These are phyloP conservation scores for Triangularia setosa DNA, from an alignment of 2,329 filamentous ascomycete genomes.

Conservation along the genomic window DNA sequence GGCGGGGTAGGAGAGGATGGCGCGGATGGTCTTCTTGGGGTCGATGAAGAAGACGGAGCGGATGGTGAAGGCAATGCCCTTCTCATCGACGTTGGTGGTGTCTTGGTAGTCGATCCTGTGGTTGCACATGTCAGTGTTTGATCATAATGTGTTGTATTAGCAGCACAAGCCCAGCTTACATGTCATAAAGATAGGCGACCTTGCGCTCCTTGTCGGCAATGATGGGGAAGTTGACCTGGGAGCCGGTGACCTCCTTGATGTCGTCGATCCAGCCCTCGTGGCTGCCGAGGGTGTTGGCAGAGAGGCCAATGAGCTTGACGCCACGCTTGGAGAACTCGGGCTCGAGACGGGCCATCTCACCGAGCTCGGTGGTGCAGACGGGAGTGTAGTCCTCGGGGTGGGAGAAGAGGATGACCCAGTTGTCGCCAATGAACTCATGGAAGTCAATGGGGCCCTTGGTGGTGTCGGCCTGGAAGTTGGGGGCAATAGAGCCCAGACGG, in stretches of 20 bases:
- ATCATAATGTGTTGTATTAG: background rate
- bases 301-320: slow-evolving; percentile 88
- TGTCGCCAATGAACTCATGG: slow-evolving; percentile 74
- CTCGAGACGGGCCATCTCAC: slow-evolving; percentile 85
- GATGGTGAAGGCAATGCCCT: slow-evolving; percentile 89
- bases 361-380: slow-evolving; percentile 93
- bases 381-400: slow-evolving; percentile 90
- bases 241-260: slow-evolving; percentile 73
- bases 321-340: slow-evolving; percentile 81
- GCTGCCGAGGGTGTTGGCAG: slow-evolving; percentile 78
- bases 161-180: slow-evolving; percentile 45
- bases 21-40: slow-evolving; percentile 86
- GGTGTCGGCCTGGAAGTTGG: slow-evolving; percentile 81
- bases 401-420: slow-evolving; percentile 79
- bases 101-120: slow-evolving; percentile 72
- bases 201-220: slow-evolving; percentile 76
- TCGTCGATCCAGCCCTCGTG: slow-evolving; percentile 91
- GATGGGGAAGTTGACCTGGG: slow-evolving; percentile 70
- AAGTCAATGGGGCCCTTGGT: slow-evolving; percentile 76
- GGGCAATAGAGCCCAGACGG: slow-evolving; percentile 63
- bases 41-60: slow-evolving; percentile 94
- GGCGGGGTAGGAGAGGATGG: slow-evolving; percentile 89
- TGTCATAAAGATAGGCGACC: slow-evolving; percentile 73
- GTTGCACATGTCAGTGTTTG: background rate
- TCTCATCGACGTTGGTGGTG: slow-evolving; percentile 73